Evolutionary conservation across 352 stramenopile species (phyloP).

Genomic region (Pythium phragmitis): DNA sequence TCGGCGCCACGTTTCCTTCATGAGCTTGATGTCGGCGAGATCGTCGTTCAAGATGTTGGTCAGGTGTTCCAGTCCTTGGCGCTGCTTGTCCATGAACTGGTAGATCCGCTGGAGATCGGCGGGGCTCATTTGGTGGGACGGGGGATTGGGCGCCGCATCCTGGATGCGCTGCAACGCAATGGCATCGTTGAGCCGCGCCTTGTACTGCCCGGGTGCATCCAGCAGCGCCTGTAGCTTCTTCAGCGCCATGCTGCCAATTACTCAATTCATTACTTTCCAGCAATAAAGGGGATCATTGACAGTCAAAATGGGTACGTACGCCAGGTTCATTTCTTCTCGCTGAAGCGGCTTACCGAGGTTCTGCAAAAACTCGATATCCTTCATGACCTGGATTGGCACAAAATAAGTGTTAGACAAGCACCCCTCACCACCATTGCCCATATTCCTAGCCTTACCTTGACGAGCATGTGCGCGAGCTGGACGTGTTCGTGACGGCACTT

Average conservation of each 20-base stretch:
- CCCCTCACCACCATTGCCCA: neutral
- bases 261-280: neutral
- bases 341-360: conserved; percentile 85
- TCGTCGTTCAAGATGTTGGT: conserved; percentile 84
- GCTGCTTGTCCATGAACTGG: conserved; percentile 85
- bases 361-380: conserved; percentile 86
- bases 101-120: conserved; percentile 77
- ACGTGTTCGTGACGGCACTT: conserved; percentile 84
- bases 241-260: conserved; percentile 52
- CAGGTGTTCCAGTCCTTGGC: conserved; percentile 80
- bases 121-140: conserved; percentile 59
- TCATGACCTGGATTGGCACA: conserved; percentile 47
- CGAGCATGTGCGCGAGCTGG: conserved; percentile 78
- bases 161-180: conserved; percentile 75
- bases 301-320: conserved; percentile 40
- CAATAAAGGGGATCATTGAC: neutral
- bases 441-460: conserved; percentile 43
- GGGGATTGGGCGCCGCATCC: conserved; percentile 35
- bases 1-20: conserved; percentile 82
- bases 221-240: conserved; percentile 84
- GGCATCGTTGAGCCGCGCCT: conserved; percentile 78
- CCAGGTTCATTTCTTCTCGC: conserved; percentile 71
- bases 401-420: neutral
- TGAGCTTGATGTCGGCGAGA: conserved; percentile 84
- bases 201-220: conserved; percentile 84